Percentiles rank a stretch among this genome's conserved stretches.
Evolutionary conservation across 1,284 basidiomycete species (phyloP).

Genomic region (Ustilago sp.): DNA sequence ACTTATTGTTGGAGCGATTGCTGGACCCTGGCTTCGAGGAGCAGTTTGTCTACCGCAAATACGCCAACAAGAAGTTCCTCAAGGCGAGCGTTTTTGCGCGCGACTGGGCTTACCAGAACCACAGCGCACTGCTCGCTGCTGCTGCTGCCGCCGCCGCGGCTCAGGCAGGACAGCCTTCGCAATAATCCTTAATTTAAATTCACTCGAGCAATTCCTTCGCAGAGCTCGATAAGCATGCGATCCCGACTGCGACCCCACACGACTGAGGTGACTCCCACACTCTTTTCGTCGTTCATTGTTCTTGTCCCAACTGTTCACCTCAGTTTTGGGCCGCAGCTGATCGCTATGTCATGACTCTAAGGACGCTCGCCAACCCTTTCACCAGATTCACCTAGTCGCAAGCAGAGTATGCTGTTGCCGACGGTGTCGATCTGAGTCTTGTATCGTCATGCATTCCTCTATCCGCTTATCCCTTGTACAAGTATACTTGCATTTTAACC

Average conservation of each 20-base stretch:
- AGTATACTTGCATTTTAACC: slow-evolving; percentile 18
- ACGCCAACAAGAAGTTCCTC: slow-evolving; percentile 90
- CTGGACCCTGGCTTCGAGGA: slow-evolving; percentile 82
- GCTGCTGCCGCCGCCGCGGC: slow-evolving; percentile 43
- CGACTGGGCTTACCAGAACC: slow-evolving; percentile 71
- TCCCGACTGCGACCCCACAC: slow-evolving; percentile 6
- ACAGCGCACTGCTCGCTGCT: slow-evolving; percentile 48
- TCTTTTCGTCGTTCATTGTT: slow-evolving; percentile 21
- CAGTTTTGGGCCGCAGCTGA: slow-evolving; percentile 10
- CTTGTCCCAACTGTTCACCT: slow-evolving; percentile 34
- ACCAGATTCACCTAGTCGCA: background rate
- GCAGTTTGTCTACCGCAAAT: slow-evolving; percentile 95
- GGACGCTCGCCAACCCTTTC: background rate
- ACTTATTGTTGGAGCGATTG: slow-evolving; percentile 86
- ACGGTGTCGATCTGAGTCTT: background rate
- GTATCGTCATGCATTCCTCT: slow-evolving; percentile 10
- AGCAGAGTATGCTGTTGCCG: slow-evolving; percentile 3
- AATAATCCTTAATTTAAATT: background rate
- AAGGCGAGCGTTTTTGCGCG: slow-evolving; percentile 76
- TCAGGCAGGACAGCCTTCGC: slow-evolving; percentile 28
- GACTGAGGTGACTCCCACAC: slow-evolving; percentile 30
- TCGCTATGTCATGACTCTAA: background rate
- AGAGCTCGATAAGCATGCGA: background rate
- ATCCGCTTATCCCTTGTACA: slow-evolving; percentile 25
- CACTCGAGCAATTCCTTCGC: background rate